phyloP scores from a whole-genome alignment of 805 yeast species.

The Candida nitratophila region DNA sequence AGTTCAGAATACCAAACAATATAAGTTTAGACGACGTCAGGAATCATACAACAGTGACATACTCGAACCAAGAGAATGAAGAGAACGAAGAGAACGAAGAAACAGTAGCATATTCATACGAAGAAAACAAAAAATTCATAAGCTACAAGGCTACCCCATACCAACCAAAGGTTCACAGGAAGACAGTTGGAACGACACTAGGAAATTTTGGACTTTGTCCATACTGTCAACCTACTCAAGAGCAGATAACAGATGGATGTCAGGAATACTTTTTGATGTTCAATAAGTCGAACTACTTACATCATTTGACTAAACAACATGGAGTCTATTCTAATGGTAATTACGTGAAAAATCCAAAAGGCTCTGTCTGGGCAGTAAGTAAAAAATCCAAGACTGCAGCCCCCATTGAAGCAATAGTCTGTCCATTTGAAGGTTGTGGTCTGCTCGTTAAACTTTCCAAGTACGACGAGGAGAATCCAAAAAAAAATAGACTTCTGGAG shows the following conservation, averaged over 20 bases:
- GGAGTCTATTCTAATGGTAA: conserved; percentile 25
- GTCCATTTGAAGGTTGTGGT: conserved; percentile 16
- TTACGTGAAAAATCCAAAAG: conserved; percentile 17
- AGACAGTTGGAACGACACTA: conserved; percentile 5
- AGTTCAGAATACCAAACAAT: too few relatives aligned
- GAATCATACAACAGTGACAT: too few relatives aligned
- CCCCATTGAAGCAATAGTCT: conserved; percentile 14
- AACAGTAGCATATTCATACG: conserved; percentile 1
- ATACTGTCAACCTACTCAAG: conserved; percentile 16
- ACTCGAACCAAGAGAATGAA: too few relatives aligned
- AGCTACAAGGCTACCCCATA: conserved; percentile 6
- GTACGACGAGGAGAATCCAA: conserved; percentile 9
- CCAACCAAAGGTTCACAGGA: conserved; percentile 18
- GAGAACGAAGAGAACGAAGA: too few relatives aligned
- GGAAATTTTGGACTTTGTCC: conserved; percentile 24
- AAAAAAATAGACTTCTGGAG: conserved; percentile 18
- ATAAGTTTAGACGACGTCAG: too few relatives aligned
- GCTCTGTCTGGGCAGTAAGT: conserved; percentile 13
- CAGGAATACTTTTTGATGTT: conserved; percentile 18
- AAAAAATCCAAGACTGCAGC: not conserved
- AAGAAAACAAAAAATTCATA: conserved; percentile 12
- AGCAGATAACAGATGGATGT: conserved; percentile 10
- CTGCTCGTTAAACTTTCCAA: conserved; percentile 15
- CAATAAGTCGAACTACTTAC: conserved; percentile 24
- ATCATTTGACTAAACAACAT: conserved; percentile 26